A percentile compares a stretch with the other conserved stretches of the same genome.
phyloP scores from a whole-genome alignment of 306 rosid species.

The Sophora flavescens region DNA sequence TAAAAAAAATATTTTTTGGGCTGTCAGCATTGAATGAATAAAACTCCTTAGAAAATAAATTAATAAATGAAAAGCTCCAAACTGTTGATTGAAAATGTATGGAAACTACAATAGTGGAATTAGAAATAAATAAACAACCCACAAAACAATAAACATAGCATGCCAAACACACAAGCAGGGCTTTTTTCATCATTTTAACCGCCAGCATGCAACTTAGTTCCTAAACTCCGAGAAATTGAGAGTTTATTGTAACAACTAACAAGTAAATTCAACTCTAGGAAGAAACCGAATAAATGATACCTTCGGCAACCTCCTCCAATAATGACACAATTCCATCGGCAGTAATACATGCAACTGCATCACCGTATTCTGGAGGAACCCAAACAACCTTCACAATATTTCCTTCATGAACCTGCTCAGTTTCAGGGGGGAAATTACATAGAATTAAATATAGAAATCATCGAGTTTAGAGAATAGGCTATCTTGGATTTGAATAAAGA shows the following conservation, averaged over 20 bases:
- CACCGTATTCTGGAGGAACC: constrained; percentile 88
- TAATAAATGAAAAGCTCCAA: background rate
- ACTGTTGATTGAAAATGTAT: background rate
- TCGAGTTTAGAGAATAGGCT: constrained; percentile 15
- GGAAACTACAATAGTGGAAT: background rate
- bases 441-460: constrained; percentile 2
- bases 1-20: background rate
- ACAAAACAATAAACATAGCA: constrained; percentile 22
- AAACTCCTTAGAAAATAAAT: background rate
- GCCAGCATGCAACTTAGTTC: background rate
- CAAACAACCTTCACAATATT: constrained; percentile 73
- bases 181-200: background rate
- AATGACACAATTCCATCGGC: constrained; percentile 70
- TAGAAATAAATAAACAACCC: background rate
- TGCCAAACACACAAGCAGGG: background rate
- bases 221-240: background rate
- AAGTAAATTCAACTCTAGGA: constrained; percentile 9
- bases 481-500: too few relatives aligned
- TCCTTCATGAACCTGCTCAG: constrained; percentile 62
- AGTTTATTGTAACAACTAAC: background rate
- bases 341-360: constrained; percentile 81
- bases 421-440: background rate
- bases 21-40: constrained; percentile 16
- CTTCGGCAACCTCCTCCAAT: constrained; percentile 86
- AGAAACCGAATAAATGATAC: constrained; percentile 48